These are phyloP conservation scores for Mycena haematopus DNA, from an alignment of 768 basidiomycete genomes.

Conservation along the genomic window DNA sequence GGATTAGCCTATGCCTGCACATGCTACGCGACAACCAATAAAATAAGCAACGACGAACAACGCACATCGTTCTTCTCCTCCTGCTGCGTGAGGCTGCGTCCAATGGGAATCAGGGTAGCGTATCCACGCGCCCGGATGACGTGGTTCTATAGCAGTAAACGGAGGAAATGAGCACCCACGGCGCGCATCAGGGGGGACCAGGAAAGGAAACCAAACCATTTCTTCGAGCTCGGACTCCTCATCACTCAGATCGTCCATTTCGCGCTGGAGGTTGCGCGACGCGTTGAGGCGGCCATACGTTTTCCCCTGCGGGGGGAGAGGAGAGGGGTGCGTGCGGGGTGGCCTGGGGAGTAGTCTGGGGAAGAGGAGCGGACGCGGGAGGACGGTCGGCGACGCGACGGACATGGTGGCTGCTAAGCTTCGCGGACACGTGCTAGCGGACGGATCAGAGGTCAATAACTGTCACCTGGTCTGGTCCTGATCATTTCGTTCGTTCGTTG, in stretches of 20 bases:
- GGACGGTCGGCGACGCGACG: constrained; percentile 71
- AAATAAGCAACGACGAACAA: constrained; percentile 25
- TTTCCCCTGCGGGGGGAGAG: constrained; percentile 56
- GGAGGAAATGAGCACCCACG: constrained; percentile 16
- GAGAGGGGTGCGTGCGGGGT: constrained; percentile 70
- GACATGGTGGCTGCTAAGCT: constrained; percentile 39
- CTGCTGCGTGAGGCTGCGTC: constrained; percentile 71
- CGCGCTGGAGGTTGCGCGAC: constrained; percentile 70
- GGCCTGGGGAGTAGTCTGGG: constrained; percentile 71
- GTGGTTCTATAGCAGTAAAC: constrained; percentile 50
- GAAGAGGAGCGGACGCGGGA: constrained; percentile 67
- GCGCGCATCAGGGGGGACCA: constrained; percentile 31
- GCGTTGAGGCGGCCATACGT: constrained; percentile 64
- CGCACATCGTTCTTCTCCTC: constrained; percentile 87
- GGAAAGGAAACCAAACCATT: constrained; percentile 56
- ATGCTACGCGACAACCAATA: background rate
- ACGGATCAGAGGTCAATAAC: background rate
- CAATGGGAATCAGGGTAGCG: constrained; percentile 74
- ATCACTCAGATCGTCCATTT: constrained; percentile 85
- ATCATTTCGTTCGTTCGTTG: no score
- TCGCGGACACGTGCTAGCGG: background rate
- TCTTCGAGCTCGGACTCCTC: constrained; percentile 86
- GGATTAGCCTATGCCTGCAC: constrained; percentile 52
- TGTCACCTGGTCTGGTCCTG: no score
- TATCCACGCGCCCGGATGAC: constrained; percentile 71